Conservation (phyloP, 805 yeast species). For the Starmera caribaea region DNA sequence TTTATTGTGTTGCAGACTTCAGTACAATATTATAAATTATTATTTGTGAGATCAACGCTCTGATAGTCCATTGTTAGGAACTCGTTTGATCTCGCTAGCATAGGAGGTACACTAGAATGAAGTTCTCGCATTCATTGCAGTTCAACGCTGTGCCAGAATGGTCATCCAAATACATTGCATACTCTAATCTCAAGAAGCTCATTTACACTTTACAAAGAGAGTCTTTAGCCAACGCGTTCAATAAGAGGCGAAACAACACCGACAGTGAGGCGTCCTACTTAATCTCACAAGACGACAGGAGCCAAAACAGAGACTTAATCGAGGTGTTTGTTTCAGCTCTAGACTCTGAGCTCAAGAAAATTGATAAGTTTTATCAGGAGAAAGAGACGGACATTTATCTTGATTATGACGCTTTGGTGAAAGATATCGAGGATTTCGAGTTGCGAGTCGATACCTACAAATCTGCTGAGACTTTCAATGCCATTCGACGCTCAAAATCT, state of each 20-base stretch:
- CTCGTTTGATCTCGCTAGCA: too few relatives aligned
- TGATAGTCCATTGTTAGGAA: too few relatives aligned
- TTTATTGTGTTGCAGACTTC: too few relatives aligned
- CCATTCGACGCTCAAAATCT: too few relatives aligned
- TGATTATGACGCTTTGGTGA: conserved; percentile 45
- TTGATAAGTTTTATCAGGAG: conserved; percentile 61
- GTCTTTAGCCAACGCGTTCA: conserved; percentile 10
- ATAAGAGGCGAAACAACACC: conserved; percentile 6
- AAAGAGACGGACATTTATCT: conserved; percentile 53
- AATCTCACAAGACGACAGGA: conserved; percentile 22
- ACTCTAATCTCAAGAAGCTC: conserved; percentile 76
- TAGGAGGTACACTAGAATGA: conserved; percentile 43
- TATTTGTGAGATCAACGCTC: too few relatives aligned
- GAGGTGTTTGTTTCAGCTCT: conserved; percentile 60
- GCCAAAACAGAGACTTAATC: conserved; percentile 35
- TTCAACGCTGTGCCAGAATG: conserved; percentile 98
- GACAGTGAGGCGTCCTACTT: conserved; percentile 17
- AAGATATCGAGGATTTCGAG: conserved; percentile 58
- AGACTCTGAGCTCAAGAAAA: conserved; percentile 66
- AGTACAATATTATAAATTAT: too few relatives aligned
- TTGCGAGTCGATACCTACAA: not conserved
- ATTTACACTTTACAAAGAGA: conserved; percentile 79
- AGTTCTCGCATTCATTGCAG: conserved; percentile 90
- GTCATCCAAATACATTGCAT: conserved; percentile 87
- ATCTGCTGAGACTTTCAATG: too few relatives aligned